Base-by-base conservation (phyloP, 495 filamentous ascomycete species). In the Gamarada debralockiae region DNA sequence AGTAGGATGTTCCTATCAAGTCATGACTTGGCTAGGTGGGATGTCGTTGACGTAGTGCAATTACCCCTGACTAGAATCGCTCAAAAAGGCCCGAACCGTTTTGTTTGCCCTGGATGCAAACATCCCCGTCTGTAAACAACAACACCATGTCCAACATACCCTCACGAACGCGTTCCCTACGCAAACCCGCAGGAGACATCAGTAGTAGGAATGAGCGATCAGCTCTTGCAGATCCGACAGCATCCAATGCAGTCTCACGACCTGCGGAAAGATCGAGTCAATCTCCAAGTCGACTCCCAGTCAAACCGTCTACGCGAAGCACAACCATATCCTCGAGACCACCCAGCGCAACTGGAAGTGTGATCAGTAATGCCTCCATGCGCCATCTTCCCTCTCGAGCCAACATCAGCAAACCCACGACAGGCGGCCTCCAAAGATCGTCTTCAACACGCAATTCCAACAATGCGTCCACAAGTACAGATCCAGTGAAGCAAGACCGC, bases 281-380 rank as follows among this genome's bases (percentile, higher is more conserved):
- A 29, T 79, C 76, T 27, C 75, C 76, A 1, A 79, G 72, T 53
- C 64, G 73, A 52, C 57, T 78, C 31, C 75, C 75, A 15, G 60
- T 72, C 58, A 75, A 71, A 59, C 65, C 67, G 22, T 48, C 57
- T 1, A 67, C 62, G 12, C 58, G 65, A 56, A 56, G 43, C 21
- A 50, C 49, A 17, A 25, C 57, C 14, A 25, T 37, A 48, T 38
- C 44, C 3, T 21, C 46, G 7, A 25, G 57, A 14, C 57, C 60
- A 21, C 45, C 54, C 2, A 60, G 50, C 23, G 9, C 52, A n/a
- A 56, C 50, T 18, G 50, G 53, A 8, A 63, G 52, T 21, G 27
- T 52, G 5, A 31, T 24, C 22, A 55, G 36, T 29, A 59, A 57
- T 49, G 34, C 22, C 23, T 56, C 57, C 8, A 60, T 58, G 38